Evolutionary conservation across 2,329 filamentous ascomycete species (phyloP), one percentile per base, ranked within the genome.

Genomic region (Nemania diffusa): DNA sequence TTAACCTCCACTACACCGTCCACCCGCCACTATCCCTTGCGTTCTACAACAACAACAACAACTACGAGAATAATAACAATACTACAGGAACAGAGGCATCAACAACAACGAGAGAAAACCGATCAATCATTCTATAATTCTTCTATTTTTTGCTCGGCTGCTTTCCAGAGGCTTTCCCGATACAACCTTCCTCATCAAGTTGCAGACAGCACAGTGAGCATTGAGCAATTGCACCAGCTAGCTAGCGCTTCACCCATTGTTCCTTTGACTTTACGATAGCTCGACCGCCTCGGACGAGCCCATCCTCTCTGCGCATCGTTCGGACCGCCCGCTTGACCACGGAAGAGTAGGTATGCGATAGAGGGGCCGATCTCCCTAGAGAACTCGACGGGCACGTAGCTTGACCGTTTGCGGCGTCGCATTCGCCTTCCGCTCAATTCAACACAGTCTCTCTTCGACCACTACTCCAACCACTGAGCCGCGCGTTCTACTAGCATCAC

Each of bases 341-440:
- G 22, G 48, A 51, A 64, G 70, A 72, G 71, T 55, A 75, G 75
- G 74, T 55, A 75, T 76, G 74, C 71, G 68, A 69, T 75, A 76
- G 70, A 53, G 61, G 58, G 62, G 24, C 57, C 62, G 22, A 40
- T 44, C 40, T 62, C 59, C 53, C 62, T 61, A 26, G 46, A 65
- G 68, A 64, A 70, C 58, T 66, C 52, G 51, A 32, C 69, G 61
- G 68, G 72, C 55, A 59, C 44, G 32, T 51, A 55, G 64, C 63
- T 24, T 57, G 46, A 63, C 55, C 37, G 67, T 66, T 69, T 69
- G 63, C 66, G 69, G 60, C 63, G 63, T 62, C 63, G 57, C 62
- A 65, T 61, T 57, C 9, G 42, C 46, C 26, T 22, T 51, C 44
- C 61, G 57, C 46, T 40, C 66, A 57, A 9, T 17, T 13, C 48